Conservation (phyloP, 495 filamentous ascomycete genomes). For the Podospora pseudoanserina region DNA sequence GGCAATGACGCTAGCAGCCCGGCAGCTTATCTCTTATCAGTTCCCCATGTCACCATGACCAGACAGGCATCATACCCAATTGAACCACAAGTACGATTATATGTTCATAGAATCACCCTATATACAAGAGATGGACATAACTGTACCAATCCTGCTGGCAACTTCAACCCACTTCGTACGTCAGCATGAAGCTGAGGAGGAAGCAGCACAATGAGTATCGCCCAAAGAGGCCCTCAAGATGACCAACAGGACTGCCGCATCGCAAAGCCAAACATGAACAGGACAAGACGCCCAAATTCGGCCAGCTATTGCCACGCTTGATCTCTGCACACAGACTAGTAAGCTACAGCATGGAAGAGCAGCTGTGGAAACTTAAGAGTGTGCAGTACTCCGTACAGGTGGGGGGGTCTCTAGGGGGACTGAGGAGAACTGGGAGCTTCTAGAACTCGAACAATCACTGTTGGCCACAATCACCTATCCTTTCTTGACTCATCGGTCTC, state of each 20-base stretch:
- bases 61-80: background rate
- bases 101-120: background rate
- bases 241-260: conserved; percentile 23
- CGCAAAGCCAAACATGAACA: conserved; percentile 22
- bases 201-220: conserved; percentile 15
- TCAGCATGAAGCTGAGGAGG: conserved; percentile 12
- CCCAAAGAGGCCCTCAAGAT: conserved; percentile 19
- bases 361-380: conserved; percentile 89
- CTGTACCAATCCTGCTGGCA: conserved; percentile 25
- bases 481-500: conserved; percentile 26
- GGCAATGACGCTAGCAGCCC: background rate
- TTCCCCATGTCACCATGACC: background rate
- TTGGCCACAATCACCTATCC: conserved; percentile 16
- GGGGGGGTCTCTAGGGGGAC: background rate
- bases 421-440: background rate
- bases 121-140: background rate
- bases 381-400: conserved; percentile 50
- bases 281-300: conserved; percentile 43
- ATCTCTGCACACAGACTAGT: conserved; percentile 96
- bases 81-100: background rate
- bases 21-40: conserved; percentile 1
- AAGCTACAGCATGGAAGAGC: conserved; percentile 69
- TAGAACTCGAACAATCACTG: background rate
- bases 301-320: conserved; percentile 42
- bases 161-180: conserved; percentile 15